Evolutionary conservation across 2,329 filamentous ascomycete species (phyloP).

Genomic region (Elsinoe australis): DNA sequence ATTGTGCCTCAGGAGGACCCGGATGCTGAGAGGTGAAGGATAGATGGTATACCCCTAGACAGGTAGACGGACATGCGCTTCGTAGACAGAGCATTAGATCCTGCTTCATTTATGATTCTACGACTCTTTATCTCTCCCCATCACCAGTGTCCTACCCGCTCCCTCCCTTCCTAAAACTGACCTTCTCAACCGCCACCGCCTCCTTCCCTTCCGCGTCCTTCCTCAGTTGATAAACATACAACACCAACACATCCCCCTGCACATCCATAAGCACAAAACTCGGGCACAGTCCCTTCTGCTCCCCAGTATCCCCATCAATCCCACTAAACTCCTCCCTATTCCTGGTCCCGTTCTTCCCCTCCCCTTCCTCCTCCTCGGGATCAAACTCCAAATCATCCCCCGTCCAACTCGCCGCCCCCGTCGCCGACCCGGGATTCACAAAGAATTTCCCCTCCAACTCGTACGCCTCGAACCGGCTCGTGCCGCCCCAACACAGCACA

Average conservation of each 20-base stretch:
- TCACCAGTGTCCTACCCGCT: slow-evolving; percentile 8
- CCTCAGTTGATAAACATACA: slow-evolving; percentile 74
- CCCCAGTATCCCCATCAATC: slow-evolving; percentile 30
- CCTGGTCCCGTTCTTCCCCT: not conserved
- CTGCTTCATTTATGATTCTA: no score
- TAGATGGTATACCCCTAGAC: no score
- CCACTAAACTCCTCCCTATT: slow-evolving; percentile 12
- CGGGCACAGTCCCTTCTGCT: slow-evolving; percentile 62
- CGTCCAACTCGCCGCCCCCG: slow-evolving; percentile 55
- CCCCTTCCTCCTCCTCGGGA: slow-evolving; percentile 40
- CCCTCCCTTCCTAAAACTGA: slow-evolving; percentile 44
- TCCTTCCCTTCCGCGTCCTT: slow-evolving; percentile 47
- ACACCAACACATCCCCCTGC: slow-evolving; percentile 88
- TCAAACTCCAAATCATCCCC: slow-evolving; percentile 35
- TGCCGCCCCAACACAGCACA: slow-evolving; percentile 61
- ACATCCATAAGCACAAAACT: slow-evolving; percentile 98
- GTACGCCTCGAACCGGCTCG: slow-evolving; percentile 63
- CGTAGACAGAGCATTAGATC: no score
- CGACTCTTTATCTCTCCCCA: no score
- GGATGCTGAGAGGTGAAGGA: not conserved
- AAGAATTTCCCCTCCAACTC: slow-evolving; percentile 67
- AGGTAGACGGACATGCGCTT: no score
- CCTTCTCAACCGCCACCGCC: slow-evolving; percentile 49
- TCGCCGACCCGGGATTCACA: slow-evolving; percentile 61
- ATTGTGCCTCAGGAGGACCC: slow-evolving; percentile 2